phyloP scores from a whole-genome alignment of 371 early-diverging fungal genomes.

The Haplosporangium sp. region DNA sequence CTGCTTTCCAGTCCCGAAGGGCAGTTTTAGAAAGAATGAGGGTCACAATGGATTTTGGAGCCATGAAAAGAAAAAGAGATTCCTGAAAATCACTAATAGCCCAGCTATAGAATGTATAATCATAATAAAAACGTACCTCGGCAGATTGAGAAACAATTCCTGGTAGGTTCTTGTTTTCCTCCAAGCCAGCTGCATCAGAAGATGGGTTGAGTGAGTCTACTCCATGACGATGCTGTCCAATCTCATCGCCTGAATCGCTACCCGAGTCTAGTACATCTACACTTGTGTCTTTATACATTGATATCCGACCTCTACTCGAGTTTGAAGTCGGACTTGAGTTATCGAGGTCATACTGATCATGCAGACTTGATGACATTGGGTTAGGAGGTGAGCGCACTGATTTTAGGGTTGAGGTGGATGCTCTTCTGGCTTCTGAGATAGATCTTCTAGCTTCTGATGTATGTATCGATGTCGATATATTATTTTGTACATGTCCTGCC shows the following conservation, averaged over 20 bases:
- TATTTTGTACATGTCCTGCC: background rate
- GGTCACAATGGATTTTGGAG: no score
- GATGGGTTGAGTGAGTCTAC: conserved; percentile 1
- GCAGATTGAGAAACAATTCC: conserved; percentile 19
- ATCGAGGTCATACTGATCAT: conserved; percentile 8
- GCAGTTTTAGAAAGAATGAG: no score
- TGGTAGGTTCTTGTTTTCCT: conserved; percentile 13
- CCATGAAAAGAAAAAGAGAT: no score
- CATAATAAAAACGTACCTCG: conserved; percentile 29
- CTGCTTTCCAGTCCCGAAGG: background rate
- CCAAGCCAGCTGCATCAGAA: background rate
- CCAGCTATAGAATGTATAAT: background rate
- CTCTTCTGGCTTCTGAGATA: conserved; percentile 31
- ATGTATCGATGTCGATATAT: conserved; percentile 33
- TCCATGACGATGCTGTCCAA: background rate
- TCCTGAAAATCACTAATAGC: background rate
- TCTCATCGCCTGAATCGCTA: conserved; percentile 26
- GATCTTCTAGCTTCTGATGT: conserved; percentile 26
- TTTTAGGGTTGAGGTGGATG: conserved; percentile 3
- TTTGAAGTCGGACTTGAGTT: conserved; percentile 28
- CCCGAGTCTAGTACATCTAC: conserved; percentile 27
- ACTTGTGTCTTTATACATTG: conserved; percentile 25
- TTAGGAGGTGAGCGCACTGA: conserved; percentile 31
- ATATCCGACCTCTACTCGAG: conserved; percentile 19
- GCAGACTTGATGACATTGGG: conserved; percentile 21